These are phyloP conservation scores for Nemophila menziesii DNA, from an alignment of 257 asterid genomes.

Conservation along the genomic window DNA sequence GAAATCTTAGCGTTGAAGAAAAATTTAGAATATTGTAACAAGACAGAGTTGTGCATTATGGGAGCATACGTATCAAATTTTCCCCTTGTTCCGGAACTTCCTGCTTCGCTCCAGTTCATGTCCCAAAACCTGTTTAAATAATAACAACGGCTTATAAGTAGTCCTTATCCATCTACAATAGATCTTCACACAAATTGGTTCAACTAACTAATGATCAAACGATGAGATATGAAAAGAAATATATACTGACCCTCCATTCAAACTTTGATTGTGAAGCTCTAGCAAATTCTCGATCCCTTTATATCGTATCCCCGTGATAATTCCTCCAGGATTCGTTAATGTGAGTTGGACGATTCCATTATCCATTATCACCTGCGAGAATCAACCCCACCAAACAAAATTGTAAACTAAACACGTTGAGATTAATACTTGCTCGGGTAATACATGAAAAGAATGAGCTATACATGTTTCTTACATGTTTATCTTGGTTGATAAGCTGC, in stretches of 20 bases:
- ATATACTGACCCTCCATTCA: constrained; percentile 57
- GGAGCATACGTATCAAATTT: constrained; percentile 30
- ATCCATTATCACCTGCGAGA: constrained; percentile 52
- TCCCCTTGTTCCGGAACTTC: constrained; percentile 36
- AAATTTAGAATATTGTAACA: background rate
- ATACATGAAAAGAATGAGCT: background rate
- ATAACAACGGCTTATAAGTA: background rate
- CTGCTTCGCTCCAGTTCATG: constrained; percentile 52
- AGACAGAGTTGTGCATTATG: background rate
- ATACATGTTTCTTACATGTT: constrained; percentile 9
- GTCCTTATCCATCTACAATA: background rate
- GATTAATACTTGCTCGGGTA: background rate
- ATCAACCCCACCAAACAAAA: background rate
- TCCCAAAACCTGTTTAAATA: constrained; percentile 42
- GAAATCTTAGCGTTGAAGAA: background rate
- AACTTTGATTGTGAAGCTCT: constrained; percentile 39
- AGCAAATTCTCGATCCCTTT: constrained; percentile 62
- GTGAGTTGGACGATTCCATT: constrained; percentile 61
- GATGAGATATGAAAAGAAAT: constrained; percentile 1
- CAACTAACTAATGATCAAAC: too few species aligned
- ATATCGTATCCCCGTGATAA: constrained; percentile 40
- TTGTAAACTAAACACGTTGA: background rate
- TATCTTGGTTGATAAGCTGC: constrained; percentile 14
- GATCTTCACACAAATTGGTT: background rate
- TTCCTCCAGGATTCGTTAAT: constrained; percentile 65